Base-by-base conservation (phyloP, 495 filamentous ascomycete genomes). In the Thozetella sp. region DNA sequence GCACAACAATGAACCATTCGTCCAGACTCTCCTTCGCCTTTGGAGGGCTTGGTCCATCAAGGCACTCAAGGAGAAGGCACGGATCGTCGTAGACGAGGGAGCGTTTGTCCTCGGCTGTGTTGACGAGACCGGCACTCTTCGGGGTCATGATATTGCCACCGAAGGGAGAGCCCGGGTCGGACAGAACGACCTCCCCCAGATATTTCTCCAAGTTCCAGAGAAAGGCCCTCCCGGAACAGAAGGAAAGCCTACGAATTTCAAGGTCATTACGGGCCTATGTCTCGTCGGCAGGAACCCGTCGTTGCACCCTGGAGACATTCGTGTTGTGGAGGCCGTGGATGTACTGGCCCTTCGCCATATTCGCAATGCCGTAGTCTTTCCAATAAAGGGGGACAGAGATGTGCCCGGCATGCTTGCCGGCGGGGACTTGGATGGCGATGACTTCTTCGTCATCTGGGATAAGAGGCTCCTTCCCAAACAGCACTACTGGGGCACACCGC, bases 401-500 rank as follows among this genome's bases (percentile, higher is more conserved):
- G 72, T 99, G 24, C 83, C 93, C 9, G 91, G 88, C 60, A 98
- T 98, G 95, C 95, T 93, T 62, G 96, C 95, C 4, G 95, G 95
- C 2, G 96, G 95, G 3, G 95, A 99, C 70, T 78, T 99, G 2
- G 95, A 99, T 72, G 95, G 95, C 0, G 95, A 99, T 64, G 96
- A 98, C 68, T 99, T 90, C 67, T 83, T 97, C 23, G 89, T 98
- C 20, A 90, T 97, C 34, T 99, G 95, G 95, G 93, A 99, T 63
- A 65, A 79, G 30, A 83, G 88, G 48, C 78, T 99, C 3, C 71
- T 93, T 24, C 93, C 93, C 1, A 46, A 56, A 0, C 76, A 89
- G 51, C n/a, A 48, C 20, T n/a, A n/a, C 43, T 91, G 86, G 83
- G 89, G 93, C 58, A 73, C 84, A 30, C 70, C 79, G 2, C 89